phyloP scores from a whole-genome alignment of 345 rosid species.

The Salix dunnii region DNA sequence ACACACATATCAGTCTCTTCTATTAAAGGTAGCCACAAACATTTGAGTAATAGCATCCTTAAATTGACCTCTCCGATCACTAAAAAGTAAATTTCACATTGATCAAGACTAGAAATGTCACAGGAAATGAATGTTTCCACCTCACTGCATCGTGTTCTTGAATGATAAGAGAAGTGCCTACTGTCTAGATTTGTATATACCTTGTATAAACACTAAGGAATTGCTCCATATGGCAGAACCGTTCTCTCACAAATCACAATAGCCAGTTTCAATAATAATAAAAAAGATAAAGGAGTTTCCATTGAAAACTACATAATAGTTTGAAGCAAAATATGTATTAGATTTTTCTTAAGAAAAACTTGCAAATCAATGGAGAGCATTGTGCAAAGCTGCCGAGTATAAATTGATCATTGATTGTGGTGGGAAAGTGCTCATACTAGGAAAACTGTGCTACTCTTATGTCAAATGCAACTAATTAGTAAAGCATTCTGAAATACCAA shows the following conservation, averaged over 20 bases:
- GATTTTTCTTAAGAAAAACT: background rate
- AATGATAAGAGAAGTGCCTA: background rate
- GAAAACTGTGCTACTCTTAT: background rate
- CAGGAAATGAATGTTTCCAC: background rate
- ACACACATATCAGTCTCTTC: constrained; percentile 2
- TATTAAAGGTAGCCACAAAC: background rate
- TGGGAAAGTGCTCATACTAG: background rate
- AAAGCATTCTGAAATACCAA: background rate
- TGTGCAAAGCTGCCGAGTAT: background rate
- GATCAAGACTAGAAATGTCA: background rate
- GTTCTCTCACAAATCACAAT: background rate
- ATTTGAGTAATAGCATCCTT: background rate
- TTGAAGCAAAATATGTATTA: background rate
- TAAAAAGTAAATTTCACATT: background rate
- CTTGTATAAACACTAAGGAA: background rate
- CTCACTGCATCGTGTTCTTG: background rate
- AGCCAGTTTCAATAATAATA: background rate
- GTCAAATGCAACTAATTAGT: background rate
- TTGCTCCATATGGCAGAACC: background rate
- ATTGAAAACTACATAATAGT: background rate
- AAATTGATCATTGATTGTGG: background rate
- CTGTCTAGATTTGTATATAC: background rate
- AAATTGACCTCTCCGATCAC: background rate
- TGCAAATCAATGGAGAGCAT: background rate
- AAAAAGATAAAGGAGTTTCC: background rate